These are phyloP conservation scores for Ceratobasidium sp. DNA, from an alignment of 1,284 basidiomycete genomes.

Conservation along the genomic window DNA sequence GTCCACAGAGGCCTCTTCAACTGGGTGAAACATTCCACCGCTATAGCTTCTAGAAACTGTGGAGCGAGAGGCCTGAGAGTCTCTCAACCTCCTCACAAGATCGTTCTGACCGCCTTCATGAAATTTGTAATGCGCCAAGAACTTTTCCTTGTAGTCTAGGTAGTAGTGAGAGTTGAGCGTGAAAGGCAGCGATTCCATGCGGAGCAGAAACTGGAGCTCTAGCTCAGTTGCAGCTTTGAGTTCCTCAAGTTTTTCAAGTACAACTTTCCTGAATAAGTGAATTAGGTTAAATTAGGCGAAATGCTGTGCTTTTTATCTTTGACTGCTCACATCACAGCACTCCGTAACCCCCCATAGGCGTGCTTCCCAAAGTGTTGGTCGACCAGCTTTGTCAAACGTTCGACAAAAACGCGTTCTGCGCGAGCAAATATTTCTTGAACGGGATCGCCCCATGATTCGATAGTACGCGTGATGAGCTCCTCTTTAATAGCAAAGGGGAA, in stretches of 20 bases:
- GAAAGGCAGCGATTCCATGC: conserved; percentile 37
- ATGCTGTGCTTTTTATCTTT: not conserved
- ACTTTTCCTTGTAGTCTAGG: conserved; percentile 40
- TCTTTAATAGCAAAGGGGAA: conserved; percentile 42
- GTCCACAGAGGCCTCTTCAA: not conserved
- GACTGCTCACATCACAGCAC: conserved; percentile 15
- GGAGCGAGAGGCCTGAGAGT: not conserved
- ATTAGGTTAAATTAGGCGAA: not conserved
- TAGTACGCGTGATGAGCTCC: conserved; percentile 22
- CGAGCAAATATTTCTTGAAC: conserved; percentile 32
- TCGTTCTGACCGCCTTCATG: conserved; percentile 20
- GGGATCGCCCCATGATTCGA: conserved; percentile 27
- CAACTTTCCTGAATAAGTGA: conserved; percentile 7
- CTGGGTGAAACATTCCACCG: not conserved
- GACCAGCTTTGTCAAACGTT: conserved; percentile 35
- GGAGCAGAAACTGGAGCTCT: conserved; percentile 31
- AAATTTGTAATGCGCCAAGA: conserved; percentile 28
- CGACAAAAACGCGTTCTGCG: conserved; percentile 26
- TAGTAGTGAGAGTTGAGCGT: conserved; percentile 44
- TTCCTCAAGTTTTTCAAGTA: conserved; percentile 22
- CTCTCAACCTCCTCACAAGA: not conserved
- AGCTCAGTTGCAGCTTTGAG: conserved; percentile 1
- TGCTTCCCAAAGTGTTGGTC: conserved; percentile 37
- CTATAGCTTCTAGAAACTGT: not conserved
- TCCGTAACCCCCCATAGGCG: conserved; percentile 33